Base-by-base conservation (phyloP, 2,329 filamentous ascomycete genomes). In the Aspergillus sojae region DNA sequence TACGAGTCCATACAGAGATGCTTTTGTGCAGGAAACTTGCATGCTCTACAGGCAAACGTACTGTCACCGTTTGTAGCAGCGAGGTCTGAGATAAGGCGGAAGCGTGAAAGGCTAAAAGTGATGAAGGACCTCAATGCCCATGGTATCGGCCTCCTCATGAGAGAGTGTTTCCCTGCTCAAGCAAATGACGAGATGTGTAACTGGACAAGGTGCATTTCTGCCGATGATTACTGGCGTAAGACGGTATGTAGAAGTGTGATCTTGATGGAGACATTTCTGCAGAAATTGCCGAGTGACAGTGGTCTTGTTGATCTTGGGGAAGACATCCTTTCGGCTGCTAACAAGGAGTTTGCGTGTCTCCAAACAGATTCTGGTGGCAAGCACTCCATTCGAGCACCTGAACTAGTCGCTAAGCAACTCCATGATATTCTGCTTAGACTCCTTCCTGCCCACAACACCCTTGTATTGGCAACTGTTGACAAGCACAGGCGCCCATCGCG, bases 201-300 rank as follows among this genome's bases (percentile, higher is more conserved):
- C 21, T 78, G 83, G 60, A 76, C 79, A 39, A 79, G 82, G 60
- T 82, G 83, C 32, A 80, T 73, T 34, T 36, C 55, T 26, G 72
- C 81, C 53, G 73, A 73, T 41, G 77, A 83, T 26, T 82, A 86
- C 64, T 91, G 88, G 88, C 95, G 93, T 76, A 87, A 87, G 41
- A 87, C 91, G 12, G 88, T 97, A 23, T 89, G 92, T 68, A 88
- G 90, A 62, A 96, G 91, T 69, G 90, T 97, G 52, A 88, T 89
- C 26, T 81, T 97, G 34, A 96, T 98, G 85, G 92, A 96, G 71
- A 91, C 90, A 71, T 89, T 98, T 23, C 85, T 97, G 6, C 86
- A 85, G 32, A 91, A 93, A 69, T 88, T 91, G 21, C 86, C 87
- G 54, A 82, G 85, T 46, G 88, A 91, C 28, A 76, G 82, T 23